These are phyloP conservation scores for Amauroascus niger DNA, from an alignment of 2,329 filamentous ascomycete genomes.

Conservation along the genomic window DNA sequence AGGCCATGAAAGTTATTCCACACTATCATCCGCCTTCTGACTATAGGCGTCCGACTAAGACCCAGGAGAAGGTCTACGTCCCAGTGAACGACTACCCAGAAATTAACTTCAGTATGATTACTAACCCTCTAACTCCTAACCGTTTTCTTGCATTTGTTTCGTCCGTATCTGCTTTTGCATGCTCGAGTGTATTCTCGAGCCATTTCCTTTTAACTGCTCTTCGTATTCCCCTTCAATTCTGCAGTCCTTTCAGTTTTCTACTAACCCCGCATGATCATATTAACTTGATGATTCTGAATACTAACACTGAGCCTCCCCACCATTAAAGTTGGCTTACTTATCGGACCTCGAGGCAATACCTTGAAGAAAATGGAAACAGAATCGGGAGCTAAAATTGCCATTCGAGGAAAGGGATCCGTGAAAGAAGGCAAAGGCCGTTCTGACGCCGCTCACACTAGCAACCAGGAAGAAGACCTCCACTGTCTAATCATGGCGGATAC, in stretches of 20 bases:
- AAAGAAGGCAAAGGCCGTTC: conserved; percentile 99
- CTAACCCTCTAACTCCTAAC: conserved; percentile 93
- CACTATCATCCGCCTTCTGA: conserved; percentile 98
- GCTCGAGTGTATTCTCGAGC: conserved; percentile 26
- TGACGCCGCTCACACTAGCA: conserved; percentile 97
- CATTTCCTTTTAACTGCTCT: conserved; percentile 38
- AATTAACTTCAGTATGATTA: conserved; percentile 99
- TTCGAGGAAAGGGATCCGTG: conserved; percentile 97
- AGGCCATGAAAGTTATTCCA: conserved; percentile 98
- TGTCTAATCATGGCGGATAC: conserved; percentile 99
- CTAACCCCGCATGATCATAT: conserved; percentile 17
- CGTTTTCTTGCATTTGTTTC: conserved; percentile 39
- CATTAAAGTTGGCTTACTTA: conserved; percentile 97
- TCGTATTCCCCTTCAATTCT: conserved; percentile 23
- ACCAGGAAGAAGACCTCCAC: conserved; percentile 98
- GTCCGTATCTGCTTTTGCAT: conserved; percentile 19
- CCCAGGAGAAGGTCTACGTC: conserved; percentile 99
- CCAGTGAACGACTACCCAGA: conserved; percentile 99
- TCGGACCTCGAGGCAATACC: conserved; percentile 99
- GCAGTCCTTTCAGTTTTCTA: conserved; percentile 16
- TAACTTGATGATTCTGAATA: conserved; percentile 39
- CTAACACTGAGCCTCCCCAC: conserved; percentile 80
- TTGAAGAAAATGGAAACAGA: conserved; percentile 99
- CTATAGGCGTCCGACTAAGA: conserved; percentile 98
- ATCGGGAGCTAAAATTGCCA: conserved; percentile 96